phyloP scores from a whole-genome alignment of 257 asterid genomes.

The Mitragyna speciosa region DNA sequence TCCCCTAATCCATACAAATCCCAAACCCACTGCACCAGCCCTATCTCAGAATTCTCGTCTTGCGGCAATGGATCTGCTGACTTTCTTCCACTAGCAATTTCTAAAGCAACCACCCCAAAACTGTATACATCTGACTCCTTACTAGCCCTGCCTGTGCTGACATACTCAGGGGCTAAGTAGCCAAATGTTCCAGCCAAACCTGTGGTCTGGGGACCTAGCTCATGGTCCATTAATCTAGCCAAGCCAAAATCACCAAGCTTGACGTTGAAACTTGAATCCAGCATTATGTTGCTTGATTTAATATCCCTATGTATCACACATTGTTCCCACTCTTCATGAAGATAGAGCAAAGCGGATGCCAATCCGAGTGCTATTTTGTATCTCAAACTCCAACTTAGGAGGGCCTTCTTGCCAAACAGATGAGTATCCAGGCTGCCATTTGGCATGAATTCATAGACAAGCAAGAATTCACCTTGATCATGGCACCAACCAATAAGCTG shows the following conservation, averaged over 20 bases:
- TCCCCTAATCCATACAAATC: constrained; percentile 29
- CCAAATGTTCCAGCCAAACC: constrained; percentile 39
- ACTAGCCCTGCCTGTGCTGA: constrained; percentile 36
- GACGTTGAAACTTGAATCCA: constrained; percentile 34
- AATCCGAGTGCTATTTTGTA: constrained; percentile 33
- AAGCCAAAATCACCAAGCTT: constrained; percentile 46
- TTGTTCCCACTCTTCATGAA: constrained; percentile 48
- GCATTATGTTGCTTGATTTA: constrained; percentile 42
- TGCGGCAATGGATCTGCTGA: constrained; percentile 7
- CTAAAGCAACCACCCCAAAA: constrained; percentile 36
- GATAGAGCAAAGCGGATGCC: constrained; percentile 40
- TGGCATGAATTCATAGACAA: constrained; percentile 42
- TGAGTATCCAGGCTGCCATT: constrained; percentile 38
- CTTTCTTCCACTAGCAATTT: constrained; percentile 35
- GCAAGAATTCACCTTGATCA: constrained; percentile 36
- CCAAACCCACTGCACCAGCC: constrained; percentile 38
- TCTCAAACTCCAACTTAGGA: constrained; percentile 32
- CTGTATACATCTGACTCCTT: constrained; percentile 40
- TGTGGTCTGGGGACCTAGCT: constrained; percentile 32
- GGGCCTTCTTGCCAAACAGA: constrained; percentile 27
- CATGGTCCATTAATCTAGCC: constrained; percentile 42
- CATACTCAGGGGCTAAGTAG: constrained; percentile 40
- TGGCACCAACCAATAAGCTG: constrained; percentile 48
- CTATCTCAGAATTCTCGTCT: constrained; percentile 17
- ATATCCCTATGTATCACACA: constrained; percentile 43